These are phyloP conservation scores for Epichloe brachyelytri DNA, from an alignment of 2,329 filamentous ascomycete species.

Conservation along the genomic window DNA sequence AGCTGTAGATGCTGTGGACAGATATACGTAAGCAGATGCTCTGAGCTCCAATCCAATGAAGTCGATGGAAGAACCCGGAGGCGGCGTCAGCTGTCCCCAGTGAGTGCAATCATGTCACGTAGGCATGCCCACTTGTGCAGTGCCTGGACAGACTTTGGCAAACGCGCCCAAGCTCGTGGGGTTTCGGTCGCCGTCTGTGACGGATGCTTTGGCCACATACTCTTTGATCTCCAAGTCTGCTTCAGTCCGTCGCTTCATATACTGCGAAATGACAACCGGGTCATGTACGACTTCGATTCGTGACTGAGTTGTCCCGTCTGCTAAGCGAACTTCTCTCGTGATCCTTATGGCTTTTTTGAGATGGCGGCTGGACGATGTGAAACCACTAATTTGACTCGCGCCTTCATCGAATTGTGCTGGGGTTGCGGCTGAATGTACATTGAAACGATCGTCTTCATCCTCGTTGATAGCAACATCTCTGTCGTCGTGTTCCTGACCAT, in stretches of 20 bases:
- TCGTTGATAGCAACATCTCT: conserved; percentile 44
- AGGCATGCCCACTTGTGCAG: conserved; percentile 12
- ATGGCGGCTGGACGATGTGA: conserved; percentile 51
- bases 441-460: conserved; percentile 55
- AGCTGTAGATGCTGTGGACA: conserved; percentile 34
- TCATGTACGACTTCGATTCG: conserved; percentile 63
- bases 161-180: conserved; percentile 8
- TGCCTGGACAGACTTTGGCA: conserved; percentile 9
- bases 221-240: conserved; percentile 60
- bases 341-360: conserved; percentile 60
- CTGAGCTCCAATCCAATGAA: conserved; percentile 21
- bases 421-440: conserved; percentile 56
- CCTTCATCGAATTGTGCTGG: conserved; percentile 65
- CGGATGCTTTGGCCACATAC: conserved; percentile 33
- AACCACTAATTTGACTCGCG: conserved; percentile 61
- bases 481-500: conserved; percentile 54
- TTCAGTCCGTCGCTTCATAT: conserved; percentile 64
- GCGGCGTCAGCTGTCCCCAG: conserved; percentile 13
- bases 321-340: conserved; percentile 42
- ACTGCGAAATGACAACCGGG: conserved; percentile 76
- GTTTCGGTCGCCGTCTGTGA: not conserved
- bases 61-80: conserved; percentile 17
- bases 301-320: conserved; percentile 40
- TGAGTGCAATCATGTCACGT: conserved; percentile 6
- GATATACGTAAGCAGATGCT: conserved; percentile 25